Conservation (phyloP, 257 asterid species). For the Solanum lignicaule region DNA sequence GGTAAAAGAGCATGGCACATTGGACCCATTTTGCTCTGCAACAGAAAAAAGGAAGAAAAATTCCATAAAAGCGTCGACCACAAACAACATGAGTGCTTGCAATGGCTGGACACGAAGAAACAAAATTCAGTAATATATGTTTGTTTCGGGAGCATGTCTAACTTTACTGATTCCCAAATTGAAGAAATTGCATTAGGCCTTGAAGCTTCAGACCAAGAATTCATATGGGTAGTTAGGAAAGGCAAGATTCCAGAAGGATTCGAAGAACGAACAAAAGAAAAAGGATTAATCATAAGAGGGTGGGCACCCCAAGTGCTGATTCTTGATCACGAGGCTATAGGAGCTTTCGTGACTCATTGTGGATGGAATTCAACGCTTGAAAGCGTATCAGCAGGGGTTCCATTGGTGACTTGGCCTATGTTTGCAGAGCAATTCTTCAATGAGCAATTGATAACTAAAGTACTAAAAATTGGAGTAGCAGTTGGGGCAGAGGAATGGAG, state of each 20-base stretch:
- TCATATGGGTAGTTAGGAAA: constrained; percentile 10
- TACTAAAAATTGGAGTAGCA: not conserved
- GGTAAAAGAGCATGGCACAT: constrained; percentile 35
- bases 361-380: constrained; percentile 9
- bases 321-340: constrained; percentile 4
- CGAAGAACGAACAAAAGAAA: not conserved
- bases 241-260: constrained; percentile 2
- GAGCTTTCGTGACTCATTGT: constrained; percentile 7
- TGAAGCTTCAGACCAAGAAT: constrained; percentile 1
- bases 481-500: constrained; percentile 1
- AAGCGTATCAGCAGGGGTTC: constrained; percentile 10
- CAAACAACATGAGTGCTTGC: not conserved
- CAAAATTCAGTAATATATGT: not conserved
- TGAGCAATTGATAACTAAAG: constrained; percentile 5
- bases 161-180: not conserved
- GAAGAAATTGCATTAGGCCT: constrained; percentile 7
- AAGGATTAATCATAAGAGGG: constrained; percentile 7
- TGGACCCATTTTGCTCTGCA: constrained; percentile 23
- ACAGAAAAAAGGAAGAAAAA: not conserved
- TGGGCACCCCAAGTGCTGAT: constrained; percentile 15
- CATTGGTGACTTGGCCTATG: constrained; percentile 6
- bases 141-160: not conserved
- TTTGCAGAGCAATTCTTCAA: constrained; percentile 1
- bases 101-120: not conserved
- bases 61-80: not conserved